Conservation (phyloP, 331 rosid genomes). For the Arachis monticola region DNA sequence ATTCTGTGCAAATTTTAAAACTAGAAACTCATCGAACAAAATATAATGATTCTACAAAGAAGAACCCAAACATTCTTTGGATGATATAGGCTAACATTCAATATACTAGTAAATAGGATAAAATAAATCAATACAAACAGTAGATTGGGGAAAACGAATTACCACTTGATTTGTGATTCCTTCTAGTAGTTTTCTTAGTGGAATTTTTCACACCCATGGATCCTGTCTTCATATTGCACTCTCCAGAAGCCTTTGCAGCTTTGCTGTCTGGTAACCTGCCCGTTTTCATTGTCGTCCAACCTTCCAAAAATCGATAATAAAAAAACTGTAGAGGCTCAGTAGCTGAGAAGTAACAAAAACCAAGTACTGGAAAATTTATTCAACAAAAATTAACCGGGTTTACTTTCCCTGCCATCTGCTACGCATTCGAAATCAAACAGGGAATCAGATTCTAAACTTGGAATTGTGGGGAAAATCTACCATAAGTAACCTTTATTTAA, state of each 20-base stretch:
- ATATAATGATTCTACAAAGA: not conserved
- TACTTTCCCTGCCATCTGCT: too few relatives aligned
- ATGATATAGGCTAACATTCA: not conserved
- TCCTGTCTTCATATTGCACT: constrained; percentile 41
- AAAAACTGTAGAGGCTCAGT: not conserved
- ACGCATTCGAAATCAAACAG: constrained; percentile 11
- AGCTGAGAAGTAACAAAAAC: too few relatives aligned
- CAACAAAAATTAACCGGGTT: too few relatives aligned
- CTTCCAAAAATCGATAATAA: constrained; percentile 16
- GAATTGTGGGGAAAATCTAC: not conserved
- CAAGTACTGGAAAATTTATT: too few relatives aligned
- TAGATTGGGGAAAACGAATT: constrained; percentile 11
- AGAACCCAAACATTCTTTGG: constrained; percentile 1
- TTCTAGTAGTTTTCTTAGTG: constrained; percentile 44
- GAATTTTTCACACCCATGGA: constrained; percentile 47
- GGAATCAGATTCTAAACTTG: constrained; percentile 3
- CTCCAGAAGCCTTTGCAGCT: constrained; percentile 49
- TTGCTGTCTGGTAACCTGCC: constrained; percentile 37
- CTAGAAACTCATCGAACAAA: constrained; percentile 16
- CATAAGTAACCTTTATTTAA: not conserved
- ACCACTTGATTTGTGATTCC: constrained; percentile 48
- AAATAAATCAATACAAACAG: constrained; percentile 13
- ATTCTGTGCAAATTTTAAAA: constrained; percentile 9
- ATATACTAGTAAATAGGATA: not conserved
- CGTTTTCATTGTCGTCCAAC: constrained; percentile 52